Evolutionary conservation across 2,329 filamentous ascomycete genomes (phyloP), one percentile per base, ranked within the genome.

Genomic region (Hortaea sp.): DNA sequence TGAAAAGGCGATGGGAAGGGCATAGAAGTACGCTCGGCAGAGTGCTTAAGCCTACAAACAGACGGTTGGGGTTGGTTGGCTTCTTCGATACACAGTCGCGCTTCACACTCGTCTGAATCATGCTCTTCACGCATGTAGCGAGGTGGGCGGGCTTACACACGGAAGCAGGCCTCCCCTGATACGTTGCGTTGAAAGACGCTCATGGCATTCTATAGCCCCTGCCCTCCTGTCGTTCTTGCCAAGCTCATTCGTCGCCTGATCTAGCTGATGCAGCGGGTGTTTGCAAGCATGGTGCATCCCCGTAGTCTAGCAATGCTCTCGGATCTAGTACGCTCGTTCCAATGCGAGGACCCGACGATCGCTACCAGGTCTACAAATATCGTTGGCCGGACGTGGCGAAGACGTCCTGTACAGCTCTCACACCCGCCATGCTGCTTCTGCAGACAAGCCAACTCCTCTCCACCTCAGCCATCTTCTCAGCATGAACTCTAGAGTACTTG

Each of bases 61-160:
- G 67, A 67, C 67, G 45, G 56, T 57, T 58, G 50, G 52, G 55
- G 47, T 37, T 52, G 54, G 52, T 45, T 45, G 54, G 59, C 60
- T 59, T 59, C 52, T 31, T 53, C 59, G 61, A 67, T 69, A 34
- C 37, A 42, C 44, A 42, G 53, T 57, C 51, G 47, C 41, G 40
- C 34, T 44, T 48, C 53, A 68, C 72, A 75, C 77, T 79, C 74
- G 78, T 70, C 77, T 59, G 77, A 77, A 79, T 66, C 75, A 69
- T 66, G 63, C 62, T 59, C 39, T 49, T 37, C 27, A 37, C 41
- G 53, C 57, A 63, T 65, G 70, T 67, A 77, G 77, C 77, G 76
- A 79, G 76, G 72, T 73, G 69, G 43, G 39, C 63, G 48, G 62
- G 63, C 55, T 62, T 58, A 59, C 66, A 64, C 62, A 66, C 65